These are phyloP conservation scores for Taiozyma sp. DNA, from an alignment of 1,139 yeast species.

Conservation along the genomic window DNA sequence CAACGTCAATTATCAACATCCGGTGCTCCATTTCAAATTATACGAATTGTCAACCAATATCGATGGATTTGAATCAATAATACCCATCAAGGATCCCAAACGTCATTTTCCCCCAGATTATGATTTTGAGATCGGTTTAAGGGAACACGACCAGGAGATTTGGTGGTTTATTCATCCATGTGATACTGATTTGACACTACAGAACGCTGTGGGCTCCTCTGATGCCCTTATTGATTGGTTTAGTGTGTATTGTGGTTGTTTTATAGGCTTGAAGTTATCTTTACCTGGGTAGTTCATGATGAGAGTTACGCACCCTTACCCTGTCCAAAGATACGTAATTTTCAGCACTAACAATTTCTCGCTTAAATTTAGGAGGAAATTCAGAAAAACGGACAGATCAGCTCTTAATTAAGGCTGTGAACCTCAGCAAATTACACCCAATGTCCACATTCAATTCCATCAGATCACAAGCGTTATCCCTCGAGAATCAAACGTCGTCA, in stretches of 20 bases:
- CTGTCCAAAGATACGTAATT: neutral
- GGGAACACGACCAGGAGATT: neutral
- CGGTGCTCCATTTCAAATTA: neutral
- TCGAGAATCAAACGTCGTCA: slow-evolving; percentile 51
- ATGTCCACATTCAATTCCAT: slow-evolving; percentile 40
- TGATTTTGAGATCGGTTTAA: neutral
- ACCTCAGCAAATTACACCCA: neutral
- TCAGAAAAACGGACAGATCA: too few relatives aligned
- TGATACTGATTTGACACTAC: slow-evolving; percentile 17
- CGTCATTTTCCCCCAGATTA: neutral
- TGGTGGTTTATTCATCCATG: slow-evolving; percentile 28
- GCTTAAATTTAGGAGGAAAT: too few relatives aligned
- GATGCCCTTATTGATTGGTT: neutral
- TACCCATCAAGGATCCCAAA: neutral
- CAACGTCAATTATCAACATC: neutral
- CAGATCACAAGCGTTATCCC: slow-evolving; percentile 47
- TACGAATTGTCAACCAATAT: neutral
- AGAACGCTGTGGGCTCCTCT: slow-evolving; percentile 1
- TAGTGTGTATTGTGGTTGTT: neutral
- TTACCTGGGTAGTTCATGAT: neutral
- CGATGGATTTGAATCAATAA: neutral
- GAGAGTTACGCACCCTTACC: neutral
- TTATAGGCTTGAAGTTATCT: neutral
- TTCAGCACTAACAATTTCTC: neutral
- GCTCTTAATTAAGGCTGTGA: too few relatives aligned